Evolutionary conservation across 1,139 yeast species (phyloP), one percentile per base, ranked within the genome.

Genomic region (Debaryomyces subglobosus): DNA sequence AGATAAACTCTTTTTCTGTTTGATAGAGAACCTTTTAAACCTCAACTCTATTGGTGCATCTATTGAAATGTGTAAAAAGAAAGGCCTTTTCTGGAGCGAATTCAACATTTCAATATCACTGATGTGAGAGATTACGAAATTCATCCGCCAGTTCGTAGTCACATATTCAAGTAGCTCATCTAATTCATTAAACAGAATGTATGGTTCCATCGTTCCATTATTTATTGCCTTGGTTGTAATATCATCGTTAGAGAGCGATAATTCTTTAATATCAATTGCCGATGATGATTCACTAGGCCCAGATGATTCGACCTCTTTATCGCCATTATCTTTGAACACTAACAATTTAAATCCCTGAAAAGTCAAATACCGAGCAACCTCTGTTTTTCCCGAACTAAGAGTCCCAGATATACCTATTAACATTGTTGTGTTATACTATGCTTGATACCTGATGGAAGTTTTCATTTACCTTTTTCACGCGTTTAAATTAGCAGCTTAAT

Each of bases 351-450:
- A 87, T 9, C 89, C 90, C 51, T 81, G 83, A 44, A 70, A 70
- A 1, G 74, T 69, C 53, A 89, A 70, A 61, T 80, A 86, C 39
- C 80, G 64, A 0, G 84, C 84, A 1, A 86, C 84, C 52, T 84
- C 87, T 3, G 83, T 75, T 55, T 85, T 83, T 1, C 96, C 96
- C 5, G 95, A 77, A 44, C 86, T 78, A 0, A 79, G 64, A 0
- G 91, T 79, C 0, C 96, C 96, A 0, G 92, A 82, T 8, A 89
- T 74, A 2, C 95, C 96, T 43, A 89, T 81, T 40, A 89, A 73
- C 96, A 89, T 89, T 38, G 23, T 39, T 32, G 9, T 15, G 45
- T 23, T 10, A 13, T n/a, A 18, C 13, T 16, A 35, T 21, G 12
- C 10, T n/a, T 3, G n/a, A 34, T 37, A n/a, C 30, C 40, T 10